Conservation (phyloP, 306 rosid species). For the Chamaecrista fasciculata region DNA sequence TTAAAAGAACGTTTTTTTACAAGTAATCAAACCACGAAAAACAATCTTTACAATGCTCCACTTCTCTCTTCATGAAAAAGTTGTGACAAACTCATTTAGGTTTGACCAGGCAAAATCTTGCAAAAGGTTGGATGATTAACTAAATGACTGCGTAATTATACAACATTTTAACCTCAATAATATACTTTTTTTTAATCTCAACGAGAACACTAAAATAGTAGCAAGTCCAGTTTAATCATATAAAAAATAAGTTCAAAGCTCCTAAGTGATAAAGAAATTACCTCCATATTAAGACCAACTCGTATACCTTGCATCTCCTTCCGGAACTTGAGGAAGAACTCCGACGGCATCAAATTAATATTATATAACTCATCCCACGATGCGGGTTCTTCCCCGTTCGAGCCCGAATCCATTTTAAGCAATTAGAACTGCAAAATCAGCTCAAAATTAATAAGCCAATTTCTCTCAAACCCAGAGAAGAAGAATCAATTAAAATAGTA, state of each 20-base stretch:
- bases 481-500: not conserved
- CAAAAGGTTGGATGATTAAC: not conserved
- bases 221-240: slow-evolving; percentile 6
- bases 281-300: slow-evolving; percentile 87
- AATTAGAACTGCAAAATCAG: slow-evolving; percentile 25
- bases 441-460: slow-evolving; percentile 1
- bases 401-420: slow-evolving; percentile 44
- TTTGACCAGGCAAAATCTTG: not conserved
- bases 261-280: slow-evolving; percentile 3
- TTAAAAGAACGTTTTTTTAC: too few relatives aligned
- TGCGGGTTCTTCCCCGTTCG: slow-evolving; percentile 58
- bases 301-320: slow-evolving; percentile 77
- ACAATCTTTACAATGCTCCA: not conserved
- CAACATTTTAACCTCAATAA: not conserved
- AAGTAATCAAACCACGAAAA: not conserved
- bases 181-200: not conserved
- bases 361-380: slow-evolving; percentile 75
- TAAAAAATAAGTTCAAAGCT: not conserved
- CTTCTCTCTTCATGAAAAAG: not conserved
- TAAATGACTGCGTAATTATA: not conserved
- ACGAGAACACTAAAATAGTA: not conserved
- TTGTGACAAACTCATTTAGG: not conserved
- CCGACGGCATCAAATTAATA: slow-evolving; percentile 74
- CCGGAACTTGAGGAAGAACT: slow-evolving; percentile 78
- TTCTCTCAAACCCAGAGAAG: not conserved